Evolutionary conservation across 331 rosid species (phyloP).

Genomic region (Arachis monticola): DNA sequence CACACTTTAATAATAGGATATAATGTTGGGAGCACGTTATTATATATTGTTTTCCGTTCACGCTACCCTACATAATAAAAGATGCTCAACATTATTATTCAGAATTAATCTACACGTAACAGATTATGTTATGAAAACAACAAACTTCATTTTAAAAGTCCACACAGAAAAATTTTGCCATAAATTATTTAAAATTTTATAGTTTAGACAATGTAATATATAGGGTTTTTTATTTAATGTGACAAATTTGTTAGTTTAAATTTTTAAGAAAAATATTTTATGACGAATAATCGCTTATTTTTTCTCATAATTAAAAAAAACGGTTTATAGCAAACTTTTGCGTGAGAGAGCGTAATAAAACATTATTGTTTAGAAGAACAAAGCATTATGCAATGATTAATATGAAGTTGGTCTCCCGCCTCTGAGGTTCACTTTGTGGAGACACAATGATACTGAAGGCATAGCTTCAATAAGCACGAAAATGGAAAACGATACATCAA

Average conservation of each 20-base stretch:
- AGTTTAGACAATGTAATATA: not conserved
- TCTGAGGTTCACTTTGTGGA: slow-evolving; percentile 32
- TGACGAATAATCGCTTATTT: too few species aligned
- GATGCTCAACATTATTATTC: not conserved
- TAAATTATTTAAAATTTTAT: too few species aligned
- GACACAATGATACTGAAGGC: slow-evolving; percentile 43
- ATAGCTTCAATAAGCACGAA: slow-evolving; percentile 17
- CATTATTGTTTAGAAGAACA: too few species aligned
- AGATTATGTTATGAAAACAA: not conserved
- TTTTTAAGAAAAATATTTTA: too few species aligned
- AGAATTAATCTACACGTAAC: not conserved
- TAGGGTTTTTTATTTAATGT: not conserved
- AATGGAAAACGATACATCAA: not conserved
- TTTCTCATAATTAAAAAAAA: too few species aligned
- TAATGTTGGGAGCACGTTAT: slow-evolving; percentile 25
- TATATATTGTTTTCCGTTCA: slow-evolving; percentile 37
- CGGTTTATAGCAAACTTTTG: too few species aligned
- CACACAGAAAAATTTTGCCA: too few species aligned
- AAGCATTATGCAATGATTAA: not conserved
- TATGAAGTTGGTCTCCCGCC: not conserved
- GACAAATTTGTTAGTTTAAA: not conserved
- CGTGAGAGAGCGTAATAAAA: too few species aligned
- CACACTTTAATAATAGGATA: slow-evolving; percentile 10
- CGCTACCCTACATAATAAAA: slow-evolving; percentile 20
- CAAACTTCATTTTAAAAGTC: not conserved